Conservation (phyloP, 176 grass and related monocot genomes). For the Musa beccarii region DNA sequence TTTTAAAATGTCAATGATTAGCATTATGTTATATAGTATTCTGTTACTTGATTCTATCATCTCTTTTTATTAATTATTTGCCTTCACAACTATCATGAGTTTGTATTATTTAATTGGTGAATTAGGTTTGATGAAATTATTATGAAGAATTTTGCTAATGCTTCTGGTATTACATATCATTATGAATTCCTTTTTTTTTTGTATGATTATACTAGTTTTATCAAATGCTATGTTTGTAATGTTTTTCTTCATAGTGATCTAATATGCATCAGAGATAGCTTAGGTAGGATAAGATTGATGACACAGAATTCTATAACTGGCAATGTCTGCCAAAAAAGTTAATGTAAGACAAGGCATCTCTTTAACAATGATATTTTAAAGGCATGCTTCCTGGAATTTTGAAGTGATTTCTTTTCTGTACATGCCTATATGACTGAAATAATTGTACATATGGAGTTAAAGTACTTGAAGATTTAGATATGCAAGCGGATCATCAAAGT, state of each 20-base stretch:
- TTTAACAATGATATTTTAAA: not conserved
- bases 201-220: not conserved
- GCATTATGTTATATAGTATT: not conserved
- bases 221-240: slow-evolving; percentile 1
- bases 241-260: not conserved
- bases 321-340: too few species aligned
- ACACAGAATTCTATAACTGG: not conserved
- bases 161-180: not conserved
- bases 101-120: not conserved
- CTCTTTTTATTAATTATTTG: not conserved
- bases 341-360: not conserved
- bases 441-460: not conserved
- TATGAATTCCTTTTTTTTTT: not conserved
- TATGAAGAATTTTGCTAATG: not conserved
- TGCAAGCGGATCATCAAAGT: not conserved
- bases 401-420: not conserved
- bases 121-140: not conserved
- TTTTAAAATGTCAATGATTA: not conserved
- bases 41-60: not conserved
- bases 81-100: not conserved
- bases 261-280: not conserved
- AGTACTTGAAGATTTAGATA: not conserved
- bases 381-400: not conserved
- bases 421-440: not conserved
- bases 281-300: not conserved